Evolutionary conservation across 345 rosid genomes (phyloP), one percentile per base, ranked within the genome.

Genomic region (Rhizophora apiculata): DNA sequence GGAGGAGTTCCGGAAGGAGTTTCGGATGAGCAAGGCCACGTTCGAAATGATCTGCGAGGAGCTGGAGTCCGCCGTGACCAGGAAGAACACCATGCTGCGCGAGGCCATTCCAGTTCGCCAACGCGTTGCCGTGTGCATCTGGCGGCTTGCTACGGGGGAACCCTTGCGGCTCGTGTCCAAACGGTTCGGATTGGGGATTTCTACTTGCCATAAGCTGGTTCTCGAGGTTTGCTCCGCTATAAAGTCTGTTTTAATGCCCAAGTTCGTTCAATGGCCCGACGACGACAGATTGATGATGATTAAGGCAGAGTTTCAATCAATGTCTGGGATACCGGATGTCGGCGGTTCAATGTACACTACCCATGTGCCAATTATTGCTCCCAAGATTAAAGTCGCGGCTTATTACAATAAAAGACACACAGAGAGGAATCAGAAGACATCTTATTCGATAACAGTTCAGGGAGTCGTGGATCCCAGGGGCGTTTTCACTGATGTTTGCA

Each of bases 101-200:
- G 86, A 78, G 75, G 98, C 98, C 4, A 91, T 94, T 63, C 98
- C 98, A 1, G 98, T 91, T 55, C 74, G 87, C 69, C 98, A 94
- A 55, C 78, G 98, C 60, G 97, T 94, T 27, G 98, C 98, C 19
- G 98, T 91, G 29, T 94, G 98, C 43, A 74, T 94, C 37, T 94
- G 97, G 97, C 74, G 98, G 73, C 67, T 94, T 52, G 96, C 93
- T 1, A 90, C 96, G 0, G 93, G 96, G 0, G 86, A 88, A 55
- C 93, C 96, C 0, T 78, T 90, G 0, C 76, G 93, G 36, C 84
- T 84, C 6, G 92, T 90, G 0, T 90, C 93, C 0, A 90, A 88
- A 36, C 79, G 92, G 37, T 90, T 90, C 64, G 96, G 96, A 26
- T 75, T 90, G 31, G 92, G 96, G 1, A 90, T 90, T 55, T 90